Conservation (phyloP, 1,139 yeast genomes). For the Blastobotrys indianensis region DNA sequence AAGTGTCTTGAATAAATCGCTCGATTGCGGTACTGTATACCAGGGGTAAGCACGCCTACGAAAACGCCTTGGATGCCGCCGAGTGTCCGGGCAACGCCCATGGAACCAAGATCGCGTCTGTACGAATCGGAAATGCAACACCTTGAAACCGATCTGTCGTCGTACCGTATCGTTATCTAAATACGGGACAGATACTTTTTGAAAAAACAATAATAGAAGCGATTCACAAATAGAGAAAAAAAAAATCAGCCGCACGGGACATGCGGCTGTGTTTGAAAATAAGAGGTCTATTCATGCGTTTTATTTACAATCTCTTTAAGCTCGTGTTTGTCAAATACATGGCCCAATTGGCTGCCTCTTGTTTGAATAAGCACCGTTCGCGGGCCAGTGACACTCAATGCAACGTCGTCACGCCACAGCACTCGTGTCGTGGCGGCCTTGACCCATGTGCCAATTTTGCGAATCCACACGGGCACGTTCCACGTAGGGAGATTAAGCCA, state of each 20-base stretch:
- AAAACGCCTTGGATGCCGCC: no score
- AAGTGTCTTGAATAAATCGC: neutral
- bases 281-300: neutral
- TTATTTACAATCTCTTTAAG: slow-evolving; percentile 12
- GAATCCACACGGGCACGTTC: slow-evolving; percentile 11
- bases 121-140: no score
- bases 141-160: no score
- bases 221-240: no score
- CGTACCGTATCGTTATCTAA: no score
- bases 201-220: no score
- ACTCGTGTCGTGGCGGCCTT: slow-evolving; percentile 14
- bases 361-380: slow-evolving; percentile 20
- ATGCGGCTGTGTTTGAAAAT: neutral
- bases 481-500: slow-evolving; percentile 8
- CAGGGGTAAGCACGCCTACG: no score
- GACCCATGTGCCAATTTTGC: slow-evolving; percentile 10
- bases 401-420: slow-evolving; percentile 18
- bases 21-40: neutral
- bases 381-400: slow-evolving; percentile 18
- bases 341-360: slow-evolving; percentile 13
- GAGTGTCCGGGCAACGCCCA: no score
- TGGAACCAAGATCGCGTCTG: no score
- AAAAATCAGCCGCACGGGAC: no score
- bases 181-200: no score
- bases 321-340: slow-evolving; percentile 18